Evolutionary conservation across 176 grass and related monocot genomes (phyloP).

Genomic region (bread wheat (Triticum aestivum)): IWGSC_CS_RefSeq_v2.1 NC_057799.1:493539904-493540403

Average conservation of each 20-base stretch:
- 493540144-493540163: conserved; percentile 45
- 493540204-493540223: conserved; percentile 98
- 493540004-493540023: too few species aligned
- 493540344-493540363: too few species aligned
- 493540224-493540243: conserved; percentile 21
- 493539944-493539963: background rate
- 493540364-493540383: too few species aligned
- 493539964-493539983: background rate
- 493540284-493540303: too few species aligned
- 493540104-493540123: rapidly evolving
- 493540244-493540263: conserved; percentile 17
- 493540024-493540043: too few species aligned
- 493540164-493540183: conserved; percentile 99
- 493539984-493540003: background rate
- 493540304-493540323: too few species aligned
- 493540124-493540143: rapidly evolving
- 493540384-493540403: too few species aligned
- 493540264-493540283: background rate
- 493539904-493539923: background rate
- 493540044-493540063: too few species aligned
- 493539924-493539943: background rate
- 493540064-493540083: too few species aligned
- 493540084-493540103: too few species aligned
- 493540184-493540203: conserved; percentile 90
- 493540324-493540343: too few species aligned